Percentiles rank a stretch among this genome's conserved stretches.
Conservation (phyloP, 176 grass and related monocot genomes). For the Carex pumila region DNA sequence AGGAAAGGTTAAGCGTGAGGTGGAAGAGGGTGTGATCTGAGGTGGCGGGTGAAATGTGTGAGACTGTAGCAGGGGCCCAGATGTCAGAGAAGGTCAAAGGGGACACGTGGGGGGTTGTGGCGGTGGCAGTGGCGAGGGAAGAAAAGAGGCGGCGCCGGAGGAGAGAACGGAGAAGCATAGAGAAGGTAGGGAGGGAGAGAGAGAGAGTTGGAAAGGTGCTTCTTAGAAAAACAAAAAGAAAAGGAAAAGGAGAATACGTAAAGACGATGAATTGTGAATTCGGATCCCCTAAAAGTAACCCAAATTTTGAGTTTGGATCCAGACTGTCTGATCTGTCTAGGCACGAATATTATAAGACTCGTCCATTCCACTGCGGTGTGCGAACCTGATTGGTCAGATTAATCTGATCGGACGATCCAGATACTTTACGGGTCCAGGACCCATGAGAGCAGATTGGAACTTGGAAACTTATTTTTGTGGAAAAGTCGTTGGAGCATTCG, state of each 20-base stretch:
- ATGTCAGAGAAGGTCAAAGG: constrained; percentile 18
- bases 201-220: neutral
- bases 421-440: too few species aligned
- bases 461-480: neutral
- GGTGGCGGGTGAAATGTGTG: constrained; percentile 38
- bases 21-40: constrained; percentile 54
- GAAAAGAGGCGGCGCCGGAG: constrained; percentile 36
- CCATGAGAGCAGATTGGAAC: neutral
- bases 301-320: too few species aligned
- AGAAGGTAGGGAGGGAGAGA: neutral
- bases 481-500: too few species aligned
- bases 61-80: constrained; percentile 47
- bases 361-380: too few species aligned
- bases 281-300: too few species aligned
- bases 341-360: too few species aligned
- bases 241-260: neutral
- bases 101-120: constrained; percentile 25
- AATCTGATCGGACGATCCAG: too few species aligned
- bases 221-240: neutral
- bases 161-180: constrained; percentile 32
- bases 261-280: neutral
- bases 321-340: too few species aligned
- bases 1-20: constrained; percentile 54
- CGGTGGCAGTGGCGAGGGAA: constrained; percentile 35
- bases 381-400: too few species aligned